These are phyloP conservation scores for Hura crepitans DNA, from an alignment of 441 rosid genomes.

Conservation along the genomic window DNA sequence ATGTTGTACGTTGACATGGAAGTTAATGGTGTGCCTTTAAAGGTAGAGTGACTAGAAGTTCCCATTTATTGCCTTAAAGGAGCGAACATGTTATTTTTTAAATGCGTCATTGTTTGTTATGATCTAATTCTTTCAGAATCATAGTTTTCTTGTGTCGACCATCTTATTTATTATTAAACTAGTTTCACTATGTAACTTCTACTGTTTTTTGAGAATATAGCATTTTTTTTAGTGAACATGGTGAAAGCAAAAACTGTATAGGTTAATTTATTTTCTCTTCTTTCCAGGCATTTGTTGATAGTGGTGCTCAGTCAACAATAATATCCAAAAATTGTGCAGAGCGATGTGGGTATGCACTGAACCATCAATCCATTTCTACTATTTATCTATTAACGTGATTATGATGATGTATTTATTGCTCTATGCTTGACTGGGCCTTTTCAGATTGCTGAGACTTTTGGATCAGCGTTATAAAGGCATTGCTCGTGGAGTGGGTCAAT, in stretches of 20 bases:
- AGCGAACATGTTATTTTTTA: not conserved
- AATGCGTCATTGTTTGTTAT: not conserved
- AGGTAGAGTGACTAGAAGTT: conserved; percentile 47
- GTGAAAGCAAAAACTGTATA: not conserved
- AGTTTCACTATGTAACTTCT: not conserved
- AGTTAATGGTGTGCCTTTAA: conserved; percentile 85
- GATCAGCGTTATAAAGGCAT: conserved; percentile 89
- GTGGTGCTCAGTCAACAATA: conserved; percentile 98
- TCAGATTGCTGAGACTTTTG: conserved; percentile 81
- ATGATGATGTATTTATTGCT: not conserved
- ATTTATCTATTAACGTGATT: not conserved
- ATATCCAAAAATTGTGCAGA: conserved; percentile 97
- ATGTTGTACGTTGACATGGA: conserved; percentile 99
- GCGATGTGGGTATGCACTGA: conserved; percentile 69
- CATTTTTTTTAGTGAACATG: not conserved
- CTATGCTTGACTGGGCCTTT: conserved; percentile 21
- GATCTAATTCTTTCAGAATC: conserved; percentile 6
- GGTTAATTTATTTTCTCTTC: conserved; percentile 9
- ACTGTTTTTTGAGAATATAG: not conserved
- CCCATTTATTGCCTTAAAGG: conserved; percentile 7
- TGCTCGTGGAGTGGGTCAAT: conserved; percentile 98
- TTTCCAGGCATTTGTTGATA: conserved; percentile 90
- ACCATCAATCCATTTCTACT: not conserved
- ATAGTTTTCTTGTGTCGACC: not conserved
- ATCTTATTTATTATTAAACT: not conserved